Conservation (phyloP, 2,329 filamentous ascomycete genomes). For the Verticillium isaacii region DNA sequence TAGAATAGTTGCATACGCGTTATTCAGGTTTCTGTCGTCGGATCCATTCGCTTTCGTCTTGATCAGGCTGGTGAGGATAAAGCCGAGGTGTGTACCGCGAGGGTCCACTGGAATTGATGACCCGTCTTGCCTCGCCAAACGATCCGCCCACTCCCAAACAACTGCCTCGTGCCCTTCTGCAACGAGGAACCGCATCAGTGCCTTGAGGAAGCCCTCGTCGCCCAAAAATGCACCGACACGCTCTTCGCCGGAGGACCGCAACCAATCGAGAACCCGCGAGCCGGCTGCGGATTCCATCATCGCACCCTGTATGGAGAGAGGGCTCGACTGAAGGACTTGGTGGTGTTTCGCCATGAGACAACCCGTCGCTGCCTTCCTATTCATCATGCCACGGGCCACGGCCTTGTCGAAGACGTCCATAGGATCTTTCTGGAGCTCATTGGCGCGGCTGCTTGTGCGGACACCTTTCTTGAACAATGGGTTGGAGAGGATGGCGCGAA, state of each 20-base stretch:
- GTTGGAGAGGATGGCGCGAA: slow-evolving; percentile 53
- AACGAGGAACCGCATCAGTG: slow-evolving; percentile 44
- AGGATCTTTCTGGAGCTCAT: slow-evolving; percentile 29
- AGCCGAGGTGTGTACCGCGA: slow-evolving; percentile 7
- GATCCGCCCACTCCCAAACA: slow-evolving; percentile 43
- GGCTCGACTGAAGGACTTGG: slow-evolving; percentile 29
- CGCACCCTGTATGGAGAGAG: slow-evolving; percentile 23
- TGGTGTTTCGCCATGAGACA: slow-evolving; percentile 45
- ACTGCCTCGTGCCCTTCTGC: slow-evolving; percentile 47
- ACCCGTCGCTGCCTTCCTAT: slow-evolving; percentile 44
- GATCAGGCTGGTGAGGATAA: slow-evolving; percentile 35
- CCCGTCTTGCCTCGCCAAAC: slow-evolving; percentile 14
- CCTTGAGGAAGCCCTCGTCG: slow-evolving; percentile 29
- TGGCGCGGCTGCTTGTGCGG: slow-evolving; percentile 10
- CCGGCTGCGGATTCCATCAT: slow-evolving; percentile 40
- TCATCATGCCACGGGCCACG: slow-evolving; percentile 53
- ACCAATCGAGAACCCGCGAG: slow-evolving; percentile 46
- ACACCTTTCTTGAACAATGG: slow-evolving; percentile 44
- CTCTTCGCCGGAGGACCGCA: slow-evolving; percentile 45
- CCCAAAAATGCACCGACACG: slow-evolving; percentile 39
- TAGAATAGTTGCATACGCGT: slow-evolving; percentile 42
- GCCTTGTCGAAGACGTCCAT: slow-evolving; percentile 54
- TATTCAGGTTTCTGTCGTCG: slow-evolving; percentile 37
- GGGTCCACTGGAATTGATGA: slow-evolving; percentile 2
- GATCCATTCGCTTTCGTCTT: slow-evolving; percentile 30